These are phyloP conservation scores for Podila minutissima DNA, from an alignment of 192 early-diverging fungal genomes.

Conservation along the genomic window DNA sequence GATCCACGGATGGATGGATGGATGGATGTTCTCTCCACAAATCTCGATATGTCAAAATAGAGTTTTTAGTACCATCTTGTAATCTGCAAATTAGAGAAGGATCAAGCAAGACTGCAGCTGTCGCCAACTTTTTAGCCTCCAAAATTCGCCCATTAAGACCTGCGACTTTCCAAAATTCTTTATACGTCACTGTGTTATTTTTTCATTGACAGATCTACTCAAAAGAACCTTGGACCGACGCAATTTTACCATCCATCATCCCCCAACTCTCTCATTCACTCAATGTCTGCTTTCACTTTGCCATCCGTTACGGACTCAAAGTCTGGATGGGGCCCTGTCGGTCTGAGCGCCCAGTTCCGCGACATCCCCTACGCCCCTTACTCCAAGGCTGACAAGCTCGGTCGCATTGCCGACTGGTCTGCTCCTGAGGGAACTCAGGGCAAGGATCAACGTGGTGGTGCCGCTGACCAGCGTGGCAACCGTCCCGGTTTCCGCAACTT, in stretches of 20 bases:
- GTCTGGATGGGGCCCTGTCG: slow-evolving; percentile 89
- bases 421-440: slow-evolving; percentile 72
- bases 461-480: slow-evolving; percentile 54
- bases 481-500: slow-evolving; percentile 53
- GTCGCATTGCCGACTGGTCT: slow-evolving; percentile 95
- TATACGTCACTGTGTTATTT: slow-evolving; percentile 1
- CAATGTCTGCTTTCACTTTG: slow-evolving; percentile 70
- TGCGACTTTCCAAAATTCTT: background rate
- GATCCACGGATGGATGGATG: slow-evolving; percentile 22
- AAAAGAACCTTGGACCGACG: slow-evolving; percentile 2
- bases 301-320: slow-evolving; percentile 85
- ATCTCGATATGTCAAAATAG: background rate
- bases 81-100: slow-evolving; percentile 47
- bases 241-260: slow-evolving; percentile 1
- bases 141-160: background rate
- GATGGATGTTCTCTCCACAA: slow-evolving; percentile 8
- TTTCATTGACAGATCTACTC: background rate
- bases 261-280: slow-evolving; percentile 14
- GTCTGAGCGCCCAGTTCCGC: slow-evolving; percentile 70
- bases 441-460: slow-evolving; percentile 62
- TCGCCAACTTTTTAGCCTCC: background rate
- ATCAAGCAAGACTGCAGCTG: slow-evolving; percentile 5
- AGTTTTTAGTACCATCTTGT: slow-evolving; percentile 40
- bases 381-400: slow-evolving; percentile 95
- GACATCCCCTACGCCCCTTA: slow-evolving; percentile 96